These are phyloP conservation scores for Trifolium fragiferum DNA, from an alignment of 306 rosid genomes.

Conservation along the genomic window DNA sequence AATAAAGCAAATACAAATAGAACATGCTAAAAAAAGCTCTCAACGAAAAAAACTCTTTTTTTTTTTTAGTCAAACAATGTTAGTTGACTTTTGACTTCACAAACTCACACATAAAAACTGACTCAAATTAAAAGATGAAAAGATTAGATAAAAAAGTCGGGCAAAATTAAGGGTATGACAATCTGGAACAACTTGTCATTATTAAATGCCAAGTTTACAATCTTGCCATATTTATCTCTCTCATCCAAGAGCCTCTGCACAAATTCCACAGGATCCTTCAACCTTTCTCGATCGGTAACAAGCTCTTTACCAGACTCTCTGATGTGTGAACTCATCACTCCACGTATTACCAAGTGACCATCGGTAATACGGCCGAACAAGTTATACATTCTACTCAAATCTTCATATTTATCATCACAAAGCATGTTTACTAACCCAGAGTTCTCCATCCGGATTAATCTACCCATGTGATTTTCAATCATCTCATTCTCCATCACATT, in stretches of 20 bases:
- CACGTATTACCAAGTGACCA: not conserved
- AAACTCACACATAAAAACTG: too few species aligned
- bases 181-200: constrained; percentile 74
- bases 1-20: too few species aligned
- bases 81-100: too few species aligned
- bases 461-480: constrained; percentile 77
- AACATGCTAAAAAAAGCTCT: too few species aligned
- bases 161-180: too few species aligned
- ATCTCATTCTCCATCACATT: constrained; percentile 81
- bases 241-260: constrained; percentile 74
- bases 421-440: constrained; percentile 35
- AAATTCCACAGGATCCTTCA: constrained; percentile 77
- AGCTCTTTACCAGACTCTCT: constrained; percentile 73
- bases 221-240: constrained; percentile 75
- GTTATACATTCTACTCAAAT: not conserved
- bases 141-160: too few species aligned
- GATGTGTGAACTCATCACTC: constrained; percentile 68
- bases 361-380: not conserved
- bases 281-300: constrained; percentile 75
- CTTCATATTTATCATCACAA: constrained; percentile 57
- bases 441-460: constrained; percentile 63
- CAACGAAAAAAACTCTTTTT: too few species aligned
- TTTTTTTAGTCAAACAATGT: too few species aligned
- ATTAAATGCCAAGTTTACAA: constrained; percentile 62
- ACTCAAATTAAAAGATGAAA: too few species aligned